phyloP scores from a whole-genome alignment of 805 yeast genomes.

The Hagleromyces aurorensis region DNA sequence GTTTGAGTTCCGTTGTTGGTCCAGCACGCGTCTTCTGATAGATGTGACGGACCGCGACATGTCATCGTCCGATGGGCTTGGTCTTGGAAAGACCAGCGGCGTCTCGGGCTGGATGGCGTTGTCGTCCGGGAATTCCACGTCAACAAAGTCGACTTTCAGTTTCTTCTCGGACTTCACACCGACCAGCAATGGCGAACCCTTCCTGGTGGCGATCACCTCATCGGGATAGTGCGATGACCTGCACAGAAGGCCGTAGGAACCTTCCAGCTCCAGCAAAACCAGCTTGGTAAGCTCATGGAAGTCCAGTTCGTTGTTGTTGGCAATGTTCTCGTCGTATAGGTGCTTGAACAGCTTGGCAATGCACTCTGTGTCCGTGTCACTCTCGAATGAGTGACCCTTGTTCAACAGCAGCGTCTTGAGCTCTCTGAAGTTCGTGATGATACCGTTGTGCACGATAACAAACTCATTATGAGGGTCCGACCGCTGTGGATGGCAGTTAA shows the following conservation, averaged over 20 bases:
- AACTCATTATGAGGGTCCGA: conserved; percentile 81
- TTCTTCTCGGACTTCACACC: conserved; percentile 96
- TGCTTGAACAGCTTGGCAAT: conserved; percentile 93
- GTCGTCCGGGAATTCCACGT: conserved; percentile 88
- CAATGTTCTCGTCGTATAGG: conserved; percentile 66
- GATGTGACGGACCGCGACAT: too few species aligned
- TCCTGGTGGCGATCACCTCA: conserved; percentile 94
- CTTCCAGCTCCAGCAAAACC: conserved; percentile 87
- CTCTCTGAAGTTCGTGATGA: conserved; percentile 91
- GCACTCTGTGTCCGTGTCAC: conserved; percentile 96
- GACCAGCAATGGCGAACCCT: conserved; percentile 93
- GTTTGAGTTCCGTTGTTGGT: conserved; percentile 12
- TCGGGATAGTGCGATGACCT: conserved; percentile 90
- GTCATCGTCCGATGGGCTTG: too few species aligned
- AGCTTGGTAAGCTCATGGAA: conserved; percentile 89
- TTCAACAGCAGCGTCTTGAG: conserved; percentile 70
- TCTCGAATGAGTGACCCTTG: conserved; percentile 77
- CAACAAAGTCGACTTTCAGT: conserved; percentile 95
- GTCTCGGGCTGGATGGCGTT: conserved; percentile 31
- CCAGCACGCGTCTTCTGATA: too few species aligned
- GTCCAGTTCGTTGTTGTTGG: conserved; percentile 73
- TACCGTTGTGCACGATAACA: conserved; percentile 94
- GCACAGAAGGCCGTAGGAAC: conserved; percentile 93
- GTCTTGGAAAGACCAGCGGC: conserved; percentile 14
- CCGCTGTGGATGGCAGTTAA: conserved; percentile 94